phyloP scores from a whole-genome alignment of 352 stramenopile genomes.

The Phytopythium ostracodes region DNA sequence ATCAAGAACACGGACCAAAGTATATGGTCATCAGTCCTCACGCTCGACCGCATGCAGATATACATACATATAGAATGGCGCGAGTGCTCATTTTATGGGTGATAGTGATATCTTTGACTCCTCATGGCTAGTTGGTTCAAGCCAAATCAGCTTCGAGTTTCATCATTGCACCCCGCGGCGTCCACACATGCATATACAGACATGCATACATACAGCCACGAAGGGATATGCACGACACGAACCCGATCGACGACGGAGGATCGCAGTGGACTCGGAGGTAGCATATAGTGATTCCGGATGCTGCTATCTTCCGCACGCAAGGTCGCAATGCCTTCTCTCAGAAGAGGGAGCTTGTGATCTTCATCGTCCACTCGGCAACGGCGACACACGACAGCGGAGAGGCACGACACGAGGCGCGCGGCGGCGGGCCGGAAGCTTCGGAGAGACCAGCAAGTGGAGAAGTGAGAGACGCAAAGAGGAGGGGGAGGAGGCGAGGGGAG shows the following conservation, averaged over 20 bases:
- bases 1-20: slow-evolving; percentile 93
- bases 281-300: slow-evolving; percentile 91
- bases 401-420: too few relatives aligned
- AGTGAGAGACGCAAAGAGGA: not conserved
- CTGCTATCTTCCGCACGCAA: slow-evolving; percentile 71
- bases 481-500: not conserved
- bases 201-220: slow-evolving; percentile 18
- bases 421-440: not conserved
- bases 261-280: slow-evolving; percentile 65
- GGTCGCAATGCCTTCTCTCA: slow-evolving; percentile 41
- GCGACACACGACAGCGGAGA: not conserved
- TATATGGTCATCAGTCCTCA: slow-evolving; percentile 82
- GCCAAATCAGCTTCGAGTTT: slow-evolving; percentile 77
- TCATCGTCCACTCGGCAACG: slow-evolving; percentile 43
- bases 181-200: slow-evolving; percentile 12
- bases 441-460: slow-evolving; percentile 7
- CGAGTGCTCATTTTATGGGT: slow-evolving; percentile 91
- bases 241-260: not conserved
- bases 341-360: slow-evolving; percentile 89
- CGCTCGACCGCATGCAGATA: slow-evolving; percentile 16
- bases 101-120: slow-evolving; percentile 91
- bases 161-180: slow-evolving; percentile 70
- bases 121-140: slow-evolving; percentile 91
- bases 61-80: slow-evolving; percentile 10
- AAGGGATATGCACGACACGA: slow-evolving; percentile 14